Percentiles rank a stretch among this genome's conserved stretches.
Evolutionary conservation across 2,329 filamentous ascomycete genomes (phyloP).

Genomic region (Apiospora kogelbergensis): DNA sequence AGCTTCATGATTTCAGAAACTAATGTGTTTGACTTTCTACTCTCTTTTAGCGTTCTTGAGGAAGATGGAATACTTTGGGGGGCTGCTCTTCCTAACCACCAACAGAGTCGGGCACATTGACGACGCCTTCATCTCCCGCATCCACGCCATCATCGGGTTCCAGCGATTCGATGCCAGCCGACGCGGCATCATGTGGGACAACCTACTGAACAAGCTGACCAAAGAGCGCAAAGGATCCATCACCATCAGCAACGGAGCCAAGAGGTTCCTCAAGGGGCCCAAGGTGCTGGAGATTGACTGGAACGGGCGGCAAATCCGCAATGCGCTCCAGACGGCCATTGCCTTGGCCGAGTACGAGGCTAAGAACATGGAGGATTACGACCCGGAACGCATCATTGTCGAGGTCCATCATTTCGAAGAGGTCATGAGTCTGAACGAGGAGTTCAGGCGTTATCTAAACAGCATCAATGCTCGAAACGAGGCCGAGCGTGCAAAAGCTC

Average conservation of each 20-base stretch:
- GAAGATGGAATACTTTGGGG: neutral
- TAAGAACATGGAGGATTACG: neutral
- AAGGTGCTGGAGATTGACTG: neutral
- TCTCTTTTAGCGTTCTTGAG: neutral
- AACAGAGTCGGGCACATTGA: neutral
- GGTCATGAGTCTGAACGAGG: neutral
- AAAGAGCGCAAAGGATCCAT: neutral
- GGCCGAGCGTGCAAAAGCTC: neutral
- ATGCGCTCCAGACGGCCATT: neutral
- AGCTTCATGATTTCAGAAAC: neutral
- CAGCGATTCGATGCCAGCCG: neutral
- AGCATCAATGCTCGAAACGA: neutral
- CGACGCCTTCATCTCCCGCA: neutral
- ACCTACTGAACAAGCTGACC: neutral
- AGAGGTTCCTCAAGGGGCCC: neutral
- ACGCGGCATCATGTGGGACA: neutral
- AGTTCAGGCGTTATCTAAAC: neutral
- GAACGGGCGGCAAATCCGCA: neutral
- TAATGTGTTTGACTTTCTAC: neutral
- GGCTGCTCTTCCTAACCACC: neutral
- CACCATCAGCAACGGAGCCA: neutral
- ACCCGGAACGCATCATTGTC: neutral
- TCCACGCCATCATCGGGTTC: neutral
- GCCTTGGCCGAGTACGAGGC: neutral
- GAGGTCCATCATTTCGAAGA: neutral